Conservation (phyloP, 345 rosid genomes). For the Salix purpurea region DNA sequence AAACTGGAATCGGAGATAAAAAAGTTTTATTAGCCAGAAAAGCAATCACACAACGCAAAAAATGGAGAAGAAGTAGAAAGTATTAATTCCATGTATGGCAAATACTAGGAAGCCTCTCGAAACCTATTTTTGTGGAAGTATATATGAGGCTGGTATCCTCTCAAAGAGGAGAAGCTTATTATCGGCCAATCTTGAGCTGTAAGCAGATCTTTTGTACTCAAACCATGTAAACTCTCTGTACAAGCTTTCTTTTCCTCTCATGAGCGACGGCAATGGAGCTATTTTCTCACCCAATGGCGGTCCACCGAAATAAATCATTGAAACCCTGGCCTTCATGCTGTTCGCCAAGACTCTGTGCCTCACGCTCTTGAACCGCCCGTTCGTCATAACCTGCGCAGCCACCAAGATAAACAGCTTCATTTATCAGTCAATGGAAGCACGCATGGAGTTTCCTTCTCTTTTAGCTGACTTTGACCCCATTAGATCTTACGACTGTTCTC, state of each 20-base stretch:
- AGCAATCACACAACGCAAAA: neutral
- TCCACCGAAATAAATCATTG: constrained; percentile 89
- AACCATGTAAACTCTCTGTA: constrained; percentile 85
- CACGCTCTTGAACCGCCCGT: constrained; percentile 82
- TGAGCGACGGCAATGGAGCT: constrained; percentile 44
- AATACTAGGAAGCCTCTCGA: constrained; percentile 15
- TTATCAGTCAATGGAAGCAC: neutral
- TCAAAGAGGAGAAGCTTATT: constrained; percentile 67
- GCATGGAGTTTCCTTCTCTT: neutral
- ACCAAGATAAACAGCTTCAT: neutral
- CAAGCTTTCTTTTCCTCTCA: constrained; percentile 59
- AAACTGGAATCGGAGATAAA: no score
- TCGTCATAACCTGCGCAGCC: constrained; percentile 72
- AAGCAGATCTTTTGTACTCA: constrained; percentile 72
- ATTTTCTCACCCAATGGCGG: constrained; percentile 63
- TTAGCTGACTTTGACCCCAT: neutral
- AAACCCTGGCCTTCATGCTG: constrained; percentile 54
- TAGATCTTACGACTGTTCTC: neutral
- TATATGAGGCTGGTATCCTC: constrained; percentile 20
- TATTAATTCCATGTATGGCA: constrained; percentile 27
- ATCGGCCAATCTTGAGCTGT: constrained; percentile 72
- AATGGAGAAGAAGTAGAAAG: neutral
- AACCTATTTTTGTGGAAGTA: no score
- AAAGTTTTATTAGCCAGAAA: no score
- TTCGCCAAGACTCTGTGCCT: constrained; percentile 79